Conservation (phyloP, 2,329 filamentous ascomycete genomes). For the Aspergillus transmontanensis region DNA sequence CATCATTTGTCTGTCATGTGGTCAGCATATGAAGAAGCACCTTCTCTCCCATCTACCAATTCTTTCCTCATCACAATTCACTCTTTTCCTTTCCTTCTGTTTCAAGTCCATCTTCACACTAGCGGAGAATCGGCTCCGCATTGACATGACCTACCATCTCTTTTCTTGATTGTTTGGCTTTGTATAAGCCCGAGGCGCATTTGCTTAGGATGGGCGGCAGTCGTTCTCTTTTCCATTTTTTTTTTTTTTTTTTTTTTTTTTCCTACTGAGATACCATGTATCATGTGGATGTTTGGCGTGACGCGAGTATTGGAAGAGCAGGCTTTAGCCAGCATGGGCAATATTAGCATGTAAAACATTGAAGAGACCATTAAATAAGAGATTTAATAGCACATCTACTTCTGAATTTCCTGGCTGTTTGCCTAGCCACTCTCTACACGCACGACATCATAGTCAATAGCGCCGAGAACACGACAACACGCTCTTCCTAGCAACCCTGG, state of each 20-base stretch:
- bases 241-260: conserved; percentile 7
- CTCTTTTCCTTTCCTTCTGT: conserved; percentile 11
- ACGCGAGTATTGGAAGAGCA: not conserved
- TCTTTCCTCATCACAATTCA: conserved; percentile 1
- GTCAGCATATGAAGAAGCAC: not conserved
- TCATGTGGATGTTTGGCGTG: conserved; percentile 5
- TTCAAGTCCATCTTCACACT: not conserved
- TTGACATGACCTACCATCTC: not conserved
- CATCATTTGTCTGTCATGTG: not conserved
- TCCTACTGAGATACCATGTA: conserved; percentile 3
- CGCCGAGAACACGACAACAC: not conserved
- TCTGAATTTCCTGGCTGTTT: not conserved
- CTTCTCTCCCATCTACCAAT: not conserved
- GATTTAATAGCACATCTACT: not conserved
- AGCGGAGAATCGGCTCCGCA: not conserved
- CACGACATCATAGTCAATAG: not conserved
- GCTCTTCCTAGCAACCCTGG: not conserved
- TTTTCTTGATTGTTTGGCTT: not conserved
- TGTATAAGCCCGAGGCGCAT: not conserved
- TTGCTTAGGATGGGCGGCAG: not conserved
- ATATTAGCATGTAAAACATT: not conserved
- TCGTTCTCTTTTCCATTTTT: not conserved
- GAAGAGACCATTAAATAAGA: conserved; percentile 1
- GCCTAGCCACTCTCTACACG: not conserved
- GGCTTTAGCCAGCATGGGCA: conserved; percentile 1